Evolutionary conservation across 2,329 filamentous ascomycete genomes (phyloP).

Genomic region (Alternaria atra): DNA sequence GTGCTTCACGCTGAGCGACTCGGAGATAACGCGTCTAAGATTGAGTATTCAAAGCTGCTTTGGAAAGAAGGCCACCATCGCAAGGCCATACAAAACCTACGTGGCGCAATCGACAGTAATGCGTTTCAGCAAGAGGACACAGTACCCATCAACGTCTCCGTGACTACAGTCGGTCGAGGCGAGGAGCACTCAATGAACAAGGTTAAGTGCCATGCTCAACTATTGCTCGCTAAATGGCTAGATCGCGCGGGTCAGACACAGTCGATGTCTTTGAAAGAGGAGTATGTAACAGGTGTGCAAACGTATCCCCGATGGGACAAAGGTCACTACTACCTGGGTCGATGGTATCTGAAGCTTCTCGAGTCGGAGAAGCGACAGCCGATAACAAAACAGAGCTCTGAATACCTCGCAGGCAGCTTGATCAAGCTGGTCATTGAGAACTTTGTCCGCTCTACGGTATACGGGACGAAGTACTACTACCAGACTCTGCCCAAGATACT

Average conservation of each 20-base stretch:
- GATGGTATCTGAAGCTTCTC: constrained; percentile 95
- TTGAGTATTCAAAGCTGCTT: constrained; percentile 90
- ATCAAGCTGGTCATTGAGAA: constrained; percentile 93
- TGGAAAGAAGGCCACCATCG: constrained; percentile 94
- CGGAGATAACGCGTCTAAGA: constrained; percentile 85
- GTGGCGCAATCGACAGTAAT: constrained; percentile 83
- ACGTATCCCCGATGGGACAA: constrained; percentile 84
- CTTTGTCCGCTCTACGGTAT: constrained; percentile 84
- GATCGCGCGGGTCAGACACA: constrained; percentile 94
- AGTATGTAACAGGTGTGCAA: constrained; percentile 81
- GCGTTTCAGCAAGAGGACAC: constrained; percentile 68
- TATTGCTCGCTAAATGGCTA: constrained; percentile 95
- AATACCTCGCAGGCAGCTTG: constrained; percentile 76
- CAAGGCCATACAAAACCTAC: constrained; percentile 91
- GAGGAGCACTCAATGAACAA: constrained; percentile 60
- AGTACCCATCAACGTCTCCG: constrained; percentile 47
- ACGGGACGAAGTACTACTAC: constrained; percentile 94
- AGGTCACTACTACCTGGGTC: constrained; percentile 94
- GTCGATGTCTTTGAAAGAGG: constrained; percentile 74
- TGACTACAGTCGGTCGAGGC: constrained; percentile 51
- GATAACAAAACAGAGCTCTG: constrained; percentile 70
- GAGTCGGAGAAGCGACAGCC: constrained; percentile 86
- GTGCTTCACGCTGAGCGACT: constrained; percentile 87
- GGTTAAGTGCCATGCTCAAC: constrained; percentile 78
- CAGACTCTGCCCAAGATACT: constrained; percentile 91